Percentiles rank a stretch among this genome's conserved stretches.
Evolutionary conservation across 768 basidiomycete species (phyloP).

Genomic region (Trametes coccinea): DNA sequence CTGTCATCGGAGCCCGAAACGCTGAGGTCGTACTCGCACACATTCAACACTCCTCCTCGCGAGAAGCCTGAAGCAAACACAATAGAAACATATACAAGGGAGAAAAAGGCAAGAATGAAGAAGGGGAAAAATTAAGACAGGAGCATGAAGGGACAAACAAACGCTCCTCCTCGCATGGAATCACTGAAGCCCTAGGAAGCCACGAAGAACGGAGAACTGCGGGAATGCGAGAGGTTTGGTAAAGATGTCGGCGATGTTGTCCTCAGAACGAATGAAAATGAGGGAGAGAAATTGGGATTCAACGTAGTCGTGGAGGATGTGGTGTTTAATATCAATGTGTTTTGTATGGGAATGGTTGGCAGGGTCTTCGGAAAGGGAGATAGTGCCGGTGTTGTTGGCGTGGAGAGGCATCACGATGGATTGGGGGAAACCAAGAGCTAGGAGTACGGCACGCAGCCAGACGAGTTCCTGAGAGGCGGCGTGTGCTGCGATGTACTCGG

Average conservation of each 20-base stretch:
- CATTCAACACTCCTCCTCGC: background rate
- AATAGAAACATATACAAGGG: background rate
- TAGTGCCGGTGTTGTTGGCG: conserved; percentile 38
- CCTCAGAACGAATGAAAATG: background rate
- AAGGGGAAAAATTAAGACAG: background rate
- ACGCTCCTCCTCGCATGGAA: background rate
- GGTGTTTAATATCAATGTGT: conserved; percentile 37
- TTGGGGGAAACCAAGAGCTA: background rate
- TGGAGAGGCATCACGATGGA: conserved; percentile 16
- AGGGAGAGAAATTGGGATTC: background rate
- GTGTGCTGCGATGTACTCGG: conserved; percentile 43
- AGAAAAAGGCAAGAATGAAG: background rate
- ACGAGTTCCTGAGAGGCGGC: conserved; percentile 36
- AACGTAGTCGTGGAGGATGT: conserved; percentile 33
- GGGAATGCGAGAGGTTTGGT: background rate
- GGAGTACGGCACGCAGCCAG: conserved; percentile 32
- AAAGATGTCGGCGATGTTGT: conserved; percentile 9
- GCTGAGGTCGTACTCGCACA: background rate
- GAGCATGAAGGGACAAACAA: background rate
- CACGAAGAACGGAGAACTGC: background rate
- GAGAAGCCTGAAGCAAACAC: background rate
- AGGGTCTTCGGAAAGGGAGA: conserved; percentile 28
- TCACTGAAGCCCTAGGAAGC: background rate
- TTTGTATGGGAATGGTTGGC: conserved; percentile 34
- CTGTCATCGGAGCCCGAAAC: background rate